Percentiles rank a stretch among this genome's conserved stretches.
phyloP scores from a whole-genome alignment of 371 early-diverging fungal genomes.

The Mucor sp. region DNA sequence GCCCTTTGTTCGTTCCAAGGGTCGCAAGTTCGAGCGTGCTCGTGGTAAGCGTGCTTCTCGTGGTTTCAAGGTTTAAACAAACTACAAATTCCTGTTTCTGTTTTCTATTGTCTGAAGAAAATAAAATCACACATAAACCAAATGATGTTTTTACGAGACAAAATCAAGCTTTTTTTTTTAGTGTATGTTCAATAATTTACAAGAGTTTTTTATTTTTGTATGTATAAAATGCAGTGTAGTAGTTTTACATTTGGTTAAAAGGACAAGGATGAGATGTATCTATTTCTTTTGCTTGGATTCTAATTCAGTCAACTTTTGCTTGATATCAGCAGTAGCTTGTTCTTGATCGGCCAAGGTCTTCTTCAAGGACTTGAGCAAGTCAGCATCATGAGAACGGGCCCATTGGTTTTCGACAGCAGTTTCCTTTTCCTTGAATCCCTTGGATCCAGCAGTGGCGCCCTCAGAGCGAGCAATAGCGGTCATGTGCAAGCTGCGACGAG shows the following conservation, averaged over 20 bases:
- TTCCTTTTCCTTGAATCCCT: conserved; percentile 44
- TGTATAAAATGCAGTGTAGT: not conserved
- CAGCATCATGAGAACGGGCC: conserved; percentile 45
- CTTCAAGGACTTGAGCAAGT: conserved; percentile 36
- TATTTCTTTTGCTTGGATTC: conserved; percentile 14
- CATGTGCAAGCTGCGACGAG: conserved; percentile 16
- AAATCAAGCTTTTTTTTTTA: not conserved
- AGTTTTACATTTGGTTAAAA: not conserved
- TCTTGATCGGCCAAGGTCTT: conserved; percentile 33
- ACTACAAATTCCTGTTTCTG: not conserved
- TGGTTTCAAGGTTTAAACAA: conserved; percentile 86
- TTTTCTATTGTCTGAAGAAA: not conserved
- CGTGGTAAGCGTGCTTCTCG: conserved; percentile 98
- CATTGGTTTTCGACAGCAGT: conserved; percentile 47
- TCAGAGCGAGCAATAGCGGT: conserved; percentile 17
- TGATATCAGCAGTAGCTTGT: conserved; percentile 25
- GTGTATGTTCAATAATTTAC: not conserved
- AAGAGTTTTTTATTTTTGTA: not conserved
- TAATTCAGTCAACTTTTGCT: conserved; percentile 27
- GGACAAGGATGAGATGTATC: not conserved
- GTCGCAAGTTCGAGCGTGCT: conserved; percentile 98
- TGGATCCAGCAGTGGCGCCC: conserved; percentile 39
- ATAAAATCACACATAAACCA: not conserved
- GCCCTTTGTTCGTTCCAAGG: conserved; percentile 98
- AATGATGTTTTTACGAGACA: not conserved